phyloP scores from a whole-genome alignment of 352 stramenopile species.

The Globisporangium ultimum region DNA sequence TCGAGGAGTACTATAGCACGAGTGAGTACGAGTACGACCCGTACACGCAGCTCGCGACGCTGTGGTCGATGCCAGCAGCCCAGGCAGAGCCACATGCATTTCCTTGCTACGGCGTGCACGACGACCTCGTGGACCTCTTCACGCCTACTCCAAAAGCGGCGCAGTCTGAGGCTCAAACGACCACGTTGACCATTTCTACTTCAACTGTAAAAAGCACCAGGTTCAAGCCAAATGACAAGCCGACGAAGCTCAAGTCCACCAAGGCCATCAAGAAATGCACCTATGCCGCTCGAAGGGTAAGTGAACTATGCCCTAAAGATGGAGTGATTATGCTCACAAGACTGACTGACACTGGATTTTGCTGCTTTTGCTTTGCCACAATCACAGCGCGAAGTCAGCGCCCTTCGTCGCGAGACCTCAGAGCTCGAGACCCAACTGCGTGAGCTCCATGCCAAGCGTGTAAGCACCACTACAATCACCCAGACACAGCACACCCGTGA shows the following conservation, averaged over 20 bases:
- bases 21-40: constrained; percentile 13
- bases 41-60: constrained; percentile 12
- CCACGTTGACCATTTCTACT: background rate
- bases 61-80: constrained; percentile 5
- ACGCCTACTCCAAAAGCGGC: background rate
- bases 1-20: constrained; percentile 7
- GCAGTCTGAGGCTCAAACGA: background rate
- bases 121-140: background rate
- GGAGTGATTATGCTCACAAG: constrained; percentile 2
- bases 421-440: constrained; percentile 34
- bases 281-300: constrained; percentile 47
- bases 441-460: constrained; percentile 19
- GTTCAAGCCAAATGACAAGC: constrained; percentile 8
- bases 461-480: constrained; percentile 3
- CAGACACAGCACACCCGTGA: constrained; percentile 16
- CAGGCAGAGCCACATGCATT: background rate
- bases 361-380: constrained; percentile 7
- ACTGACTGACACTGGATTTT: constrained; percentile 9
- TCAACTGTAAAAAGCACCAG: background rate
- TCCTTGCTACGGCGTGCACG: background rate
- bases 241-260: constrained; percentile 22
- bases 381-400: constrained; percentile 40
- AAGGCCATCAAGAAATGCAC: constrained; percentile 59
- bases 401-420: constrained; percentile 31
- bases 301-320: constrained; percentile 4